These are phyloP conservation scores for Abrus precatorius DNA, from an alignment of 306 rosid species.

Conservation along the genomic window DNA sequence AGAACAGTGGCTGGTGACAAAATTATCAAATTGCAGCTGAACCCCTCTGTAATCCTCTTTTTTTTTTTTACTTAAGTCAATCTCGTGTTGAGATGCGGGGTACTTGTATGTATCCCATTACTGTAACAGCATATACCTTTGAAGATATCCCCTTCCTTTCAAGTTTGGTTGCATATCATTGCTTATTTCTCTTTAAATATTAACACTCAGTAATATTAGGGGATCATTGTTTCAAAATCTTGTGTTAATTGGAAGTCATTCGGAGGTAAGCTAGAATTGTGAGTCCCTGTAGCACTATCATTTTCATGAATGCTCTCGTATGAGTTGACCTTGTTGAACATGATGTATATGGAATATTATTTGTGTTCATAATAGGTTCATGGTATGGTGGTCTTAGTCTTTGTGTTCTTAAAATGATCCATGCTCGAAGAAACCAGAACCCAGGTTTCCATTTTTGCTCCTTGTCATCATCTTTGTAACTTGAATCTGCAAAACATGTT, in stretches of 20 bases:
- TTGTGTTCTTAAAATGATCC: not conserved
- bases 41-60: not conserved
- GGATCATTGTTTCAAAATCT: not conserved
- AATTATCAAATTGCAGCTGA: not conserved
- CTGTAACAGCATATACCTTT: conserved; percentile 1
- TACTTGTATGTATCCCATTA: conserved; percentile 10
- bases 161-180: conserved; percentile 9
- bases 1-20: not conserved
- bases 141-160: conserved; percentile 8
- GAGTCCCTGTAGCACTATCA: not conserved
- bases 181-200: not conserved
- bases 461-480: not conserved
- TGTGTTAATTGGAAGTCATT: not conserved
- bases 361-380: not conserved
- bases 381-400: not conserved
- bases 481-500: not conserved
- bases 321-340: not conserved
- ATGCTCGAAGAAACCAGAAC: not conserved
- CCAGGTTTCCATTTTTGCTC: not conserved
- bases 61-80: not conserved
- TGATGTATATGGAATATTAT: not conserved
- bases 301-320: not conserved
- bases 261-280: conserved; percentile 3
- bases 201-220: not conserved
- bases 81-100: not conserved